Base-by-base conservation (phyloP, 2,329 filamentous ascomycete genomes). In the Colletotrichum sp. region DNA sequence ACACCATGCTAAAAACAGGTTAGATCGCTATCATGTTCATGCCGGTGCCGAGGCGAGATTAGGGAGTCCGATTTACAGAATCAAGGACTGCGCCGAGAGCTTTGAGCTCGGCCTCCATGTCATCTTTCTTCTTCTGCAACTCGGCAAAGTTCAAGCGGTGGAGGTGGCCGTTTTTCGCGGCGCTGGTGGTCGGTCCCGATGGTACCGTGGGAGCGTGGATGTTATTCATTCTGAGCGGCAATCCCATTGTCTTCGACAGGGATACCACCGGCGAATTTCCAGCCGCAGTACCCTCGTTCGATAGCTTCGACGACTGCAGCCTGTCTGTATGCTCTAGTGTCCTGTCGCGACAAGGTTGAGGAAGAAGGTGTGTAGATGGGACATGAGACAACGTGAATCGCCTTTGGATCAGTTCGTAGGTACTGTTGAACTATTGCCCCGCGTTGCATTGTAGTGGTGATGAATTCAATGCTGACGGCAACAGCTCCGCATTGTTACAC, bases 81-180 rank as follows among this genome's bases (percentile, higher is more conserved):
- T 96, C 95, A n/a, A 99, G 90, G 16, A 99, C 95, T 69, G 93
- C 90, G 76, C 96, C 93, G 10, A 99, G 89, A 16, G 96, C 95
- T 80, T 93, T 95, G 76, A 99, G 90, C 86, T 99, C 96, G 64
- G 92, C 92, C 86, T 99, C 97, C 60, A 98, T 87, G 72, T 92
- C 90, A 79, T 96, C 93, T 84, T 98, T 99, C 86, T 95, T 94
- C 39, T 90, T 90, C 82, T 97, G 95, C 68, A 99, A 91, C 86
- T 98, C 94, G 59, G 90, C 87, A 82, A 98, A 92, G 66, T 95
- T 93, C 79, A 95, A 86, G 77, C 93, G 90, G 78, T 88, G 87
- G 68, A 91, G 87, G 79, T 90, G 86, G 79, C 94, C 93, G 84
- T 94, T 94, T 71, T 89, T 86, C 52, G 85, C 79, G 57, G 89